Percentiles rank a stretch among this genome's conserved stretches.
Conservation (phyloP, 2,329 filamentous ascomycete species). For the Colletotrichum costaricense region DNA sequence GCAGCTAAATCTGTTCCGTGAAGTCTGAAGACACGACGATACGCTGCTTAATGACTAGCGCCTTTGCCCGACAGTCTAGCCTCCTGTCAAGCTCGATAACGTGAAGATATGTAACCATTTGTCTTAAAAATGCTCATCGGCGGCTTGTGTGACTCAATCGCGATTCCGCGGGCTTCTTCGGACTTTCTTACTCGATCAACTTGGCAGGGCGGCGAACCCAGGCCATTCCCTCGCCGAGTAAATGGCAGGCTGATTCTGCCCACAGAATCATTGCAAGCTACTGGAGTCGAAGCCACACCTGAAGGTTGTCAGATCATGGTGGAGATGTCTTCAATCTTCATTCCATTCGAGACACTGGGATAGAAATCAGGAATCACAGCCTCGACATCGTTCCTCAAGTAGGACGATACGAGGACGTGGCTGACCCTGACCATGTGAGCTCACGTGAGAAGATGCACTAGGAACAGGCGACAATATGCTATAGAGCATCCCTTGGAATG, state of each 20-base stretch:
- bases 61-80: neutral
- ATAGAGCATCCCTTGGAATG: neutral
- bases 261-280: too few relatives aligned
- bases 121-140: neutral
- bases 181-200: neutral
- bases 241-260: neutral
- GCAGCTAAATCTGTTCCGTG: neutral
- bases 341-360: too few relatives aligned
- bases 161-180: neutral
- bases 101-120: constrained; percentile 2
- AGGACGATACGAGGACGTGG: neutral
- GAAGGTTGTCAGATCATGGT: neutral
- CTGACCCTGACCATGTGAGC: neutral
- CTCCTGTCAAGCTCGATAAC: constrained; percentile 11
- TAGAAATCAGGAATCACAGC: neutral
- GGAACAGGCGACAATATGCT: neutral
- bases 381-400: neutral
- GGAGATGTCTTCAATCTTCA: neutral
- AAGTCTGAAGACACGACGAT: neutral
- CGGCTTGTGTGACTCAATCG: neutral
- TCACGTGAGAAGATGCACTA: neutral
- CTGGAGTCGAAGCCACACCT: neutral
- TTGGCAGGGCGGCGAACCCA: neutral
- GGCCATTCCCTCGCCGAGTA: neutral
- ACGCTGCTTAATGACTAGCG: neutral